A percentile compares a stretch with the other conserved stretches of the same genome.
phyloP scores from a whole-genome alignment of 1,284 basidiomycete genomes.

The Fistulinella cinereoalba region DNA sequence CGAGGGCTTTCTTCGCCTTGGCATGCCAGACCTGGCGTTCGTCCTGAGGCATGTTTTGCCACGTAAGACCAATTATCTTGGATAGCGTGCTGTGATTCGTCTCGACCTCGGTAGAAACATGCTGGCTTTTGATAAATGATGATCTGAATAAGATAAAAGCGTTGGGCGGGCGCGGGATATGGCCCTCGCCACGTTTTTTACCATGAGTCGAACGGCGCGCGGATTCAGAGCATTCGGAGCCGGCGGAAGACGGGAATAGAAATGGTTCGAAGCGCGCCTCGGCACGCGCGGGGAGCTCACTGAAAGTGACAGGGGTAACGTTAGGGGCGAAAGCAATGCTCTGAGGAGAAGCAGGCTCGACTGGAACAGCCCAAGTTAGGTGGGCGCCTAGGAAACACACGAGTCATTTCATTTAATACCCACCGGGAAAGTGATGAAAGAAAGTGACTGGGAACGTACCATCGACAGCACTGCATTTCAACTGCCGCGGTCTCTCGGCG shows the following conservation, averaged over 20 bases:
- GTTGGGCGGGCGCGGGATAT: slow-evolving; percentile 84
- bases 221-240: slow-evolving; percentile 40
- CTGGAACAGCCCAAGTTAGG: slow-evolving; percentile 50
- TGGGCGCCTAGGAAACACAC: slow-evolving; percentile 40
- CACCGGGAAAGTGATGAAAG: not conserved
- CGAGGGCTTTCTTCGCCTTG: slow-evolving; percentile 60
- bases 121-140: slow-evolving; percentile 70
- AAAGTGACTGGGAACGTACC: slow-evolving; percentile 37
- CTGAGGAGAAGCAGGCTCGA: slow-evolving; percentile 42
- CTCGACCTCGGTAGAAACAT: slow-evolving; percentile 74
- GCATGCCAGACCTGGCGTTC: slow-evolving; percentile 71
- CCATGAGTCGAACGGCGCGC: slow-evolving; percentile 43
- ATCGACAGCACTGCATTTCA: slow-evolving; percentile 42
- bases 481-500: slow-evolving; percentile 48
- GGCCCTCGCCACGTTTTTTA: slow-evolving; percentile 68
- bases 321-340: slow-evolving; percentile 57
- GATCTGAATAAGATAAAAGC: slow-evolving; percentile 90
- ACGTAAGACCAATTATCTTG: slow-evolving; percentile 70
- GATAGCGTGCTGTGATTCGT: slow-evolving; percentile 77
- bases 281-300: slow-evolving; percentile 40
- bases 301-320: slow-evolving; percentile 59
- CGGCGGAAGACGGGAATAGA: slow-evolving; percentile 44
- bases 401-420: slow-evolving; percentile 15
- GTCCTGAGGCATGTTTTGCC: slow-evolving; percentile 66
- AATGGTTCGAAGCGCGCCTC: slow-evolving; percentile 35